Percentiles rank a stretch among this genome's conserved stretches.
Conservation (phyloP, 2,329 filamentous ascomycete genomes). For the Fusarium lateritium region DNA sequence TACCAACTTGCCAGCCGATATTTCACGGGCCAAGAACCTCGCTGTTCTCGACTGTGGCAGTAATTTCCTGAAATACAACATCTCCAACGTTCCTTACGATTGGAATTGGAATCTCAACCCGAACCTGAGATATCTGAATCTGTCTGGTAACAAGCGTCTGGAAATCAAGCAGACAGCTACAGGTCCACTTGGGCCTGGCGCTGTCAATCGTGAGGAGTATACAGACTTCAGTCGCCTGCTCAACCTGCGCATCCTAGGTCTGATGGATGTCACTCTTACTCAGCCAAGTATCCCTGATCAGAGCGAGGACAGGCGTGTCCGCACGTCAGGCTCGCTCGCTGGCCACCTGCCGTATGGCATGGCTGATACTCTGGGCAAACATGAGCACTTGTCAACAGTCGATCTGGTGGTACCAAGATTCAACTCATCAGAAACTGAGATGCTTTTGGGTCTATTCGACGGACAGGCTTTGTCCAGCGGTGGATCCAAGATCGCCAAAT, state of each 20-base stretch:
- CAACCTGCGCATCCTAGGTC: constrained; percentile 87
- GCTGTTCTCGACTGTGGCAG: constrained; percentile 94
- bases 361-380: constrained; percentile 93
- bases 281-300: constrained; percentile 95
- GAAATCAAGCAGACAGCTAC: constrained; percentile 81
- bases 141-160: constrained; percentile 95
- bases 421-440: constrained; percentile 90
- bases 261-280: constrained; percentile 98
- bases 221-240: constrained; percentile 91
- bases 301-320: constrained; percentile 92
- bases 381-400: constrained; percentile 95
- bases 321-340: constrained; percentile 95
- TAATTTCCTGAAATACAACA: constrained; percentile 97
- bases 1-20: constrained; percentile 93
- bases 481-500: constrained; percentile 96
- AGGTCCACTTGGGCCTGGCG: constrained; percentile 64
- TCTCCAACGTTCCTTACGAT: constrained; percentile 98
- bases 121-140: constrained; percentile 92
- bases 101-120: constrained; percentile 99
- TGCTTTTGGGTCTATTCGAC: constrained; percentile 94
- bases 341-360: constrained; percentile 95
- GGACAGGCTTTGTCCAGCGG: constrained; percentile 90
- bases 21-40: constrained; percentile 93
- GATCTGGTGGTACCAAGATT: constrained; percentile 96
- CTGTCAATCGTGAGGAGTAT: constrained; percentile 73